These are phyloP conservation scores for Rhododendron williamsianum DNA, from an alignment of 148 eudicot genomes.

Conservation along the genomic window DNA sequence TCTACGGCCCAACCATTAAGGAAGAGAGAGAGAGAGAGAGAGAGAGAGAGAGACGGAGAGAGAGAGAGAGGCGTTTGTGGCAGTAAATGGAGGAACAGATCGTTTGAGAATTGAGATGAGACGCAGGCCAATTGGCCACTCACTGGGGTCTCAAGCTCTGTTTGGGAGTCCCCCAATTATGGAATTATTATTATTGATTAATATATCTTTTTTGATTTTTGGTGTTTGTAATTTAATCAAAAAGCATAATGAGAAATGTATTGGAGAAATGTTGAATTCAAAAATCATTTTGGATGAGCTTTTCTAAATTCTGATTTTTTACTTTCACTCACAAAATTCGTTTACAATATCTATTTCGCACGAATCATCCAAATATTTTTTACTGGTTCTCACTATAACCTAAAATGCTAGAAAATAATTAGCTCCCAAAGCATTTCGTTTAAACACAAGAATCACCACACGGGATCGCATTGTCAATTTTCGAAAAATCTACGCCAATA, in stretches of 20 bases:
- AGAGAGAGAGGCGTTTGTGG: conserved; percentile 14
- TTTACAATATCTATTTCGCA: no score
- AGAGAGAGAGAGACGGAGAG: conserved; percentile 2
- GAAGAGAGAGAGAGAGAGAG: background rate
- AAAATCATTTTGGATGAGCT: background rate
- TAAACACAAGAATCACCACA: background rate
- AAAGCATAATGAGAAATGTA: background rate
- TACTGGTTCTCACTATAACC: background rate
- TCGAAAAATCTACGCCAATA: no score
- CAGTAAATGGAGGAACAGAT: conserved; percentile 3
- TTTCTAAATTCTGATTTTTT: background rate
- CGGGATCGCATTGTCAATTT: background rate
- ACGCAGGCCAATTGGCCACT: background rate
- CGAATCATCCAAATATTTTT: background rate
- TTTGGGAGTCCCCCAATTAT: background rate
- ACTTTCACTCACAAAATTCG: background rate
- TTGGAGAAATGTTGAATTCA: background rate
- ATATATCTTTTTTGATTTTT: no score
- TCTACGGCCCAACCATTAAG: conserved; percentile 35
- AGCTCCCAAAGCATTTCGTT: background rate
- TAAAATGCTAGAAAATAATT: no score
- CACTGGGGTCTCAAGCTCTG: background rate
- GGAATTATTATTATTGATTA: no score
- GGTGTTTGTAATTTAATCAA: background rate
- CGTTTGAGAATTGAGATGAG: conserved; percentile 2